phyloP scores from a whole-genome alignment of 305 asterid species.

The Fraxinus sp. region DNA sequence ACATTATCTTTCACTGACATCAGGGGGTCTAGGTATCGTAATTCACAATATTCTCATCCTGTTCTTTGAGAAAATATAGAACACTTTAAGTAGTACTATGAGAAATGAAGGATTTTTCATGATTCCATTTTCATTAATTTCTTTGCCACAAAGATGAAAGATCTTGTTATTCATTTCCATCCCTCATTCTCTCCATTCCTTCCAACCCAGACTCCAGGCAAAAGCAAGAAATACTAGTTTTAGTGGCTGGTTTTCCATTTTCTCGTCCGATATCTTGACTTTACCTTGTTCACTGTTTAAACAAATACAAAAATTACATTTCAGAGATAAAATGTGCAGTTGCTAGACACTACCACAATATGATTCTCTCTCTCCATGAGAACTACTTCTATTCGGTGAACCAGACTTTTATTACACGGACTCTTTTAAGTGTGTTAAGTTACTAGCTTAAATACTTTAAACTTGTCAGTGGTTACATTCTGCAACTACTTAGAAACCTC shows the following conservation, averaged over 20 bases:
- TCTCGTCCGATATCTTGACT: neutral
- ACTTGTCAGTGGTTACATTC: neutral
- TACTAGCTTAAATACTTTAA: neutral
- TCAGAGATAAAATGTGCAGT: neutral
- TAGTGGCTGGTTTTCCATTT: neutral
- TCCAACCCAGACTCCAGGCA: neutral
- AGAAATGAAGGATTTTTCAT: neutral
- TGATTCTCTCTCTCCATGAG: neutral
- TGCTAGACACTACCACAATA: neutral
- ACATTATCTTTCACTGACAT: conserved; percentile 68
- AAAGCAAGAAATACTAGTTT: neutral
- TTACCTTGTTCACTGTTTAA: neutral
- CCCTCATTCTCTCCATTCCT: neutral
- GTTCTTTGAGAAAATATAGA: neutral
- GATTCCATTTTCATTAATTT: neutral
- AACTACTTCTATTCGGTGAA: neutral
- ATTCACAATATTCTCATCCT: neutral
- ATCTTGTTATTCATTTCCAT: neutral
- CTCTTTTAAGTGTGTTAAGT: neutral
- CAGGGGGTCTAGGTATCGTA: conserved; percentile 87
- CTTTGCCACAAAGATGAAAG: neutral
- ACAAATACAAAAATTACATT: neutral
- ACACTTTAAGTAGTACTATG: neutral
- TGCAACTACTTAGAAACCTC: neutral
- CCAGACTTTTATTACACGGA: neutral